Evolutionary conservation across 495 filamentous ascomycete species (phyloP).

Genomic region (Thozetella sp.): DNA sequence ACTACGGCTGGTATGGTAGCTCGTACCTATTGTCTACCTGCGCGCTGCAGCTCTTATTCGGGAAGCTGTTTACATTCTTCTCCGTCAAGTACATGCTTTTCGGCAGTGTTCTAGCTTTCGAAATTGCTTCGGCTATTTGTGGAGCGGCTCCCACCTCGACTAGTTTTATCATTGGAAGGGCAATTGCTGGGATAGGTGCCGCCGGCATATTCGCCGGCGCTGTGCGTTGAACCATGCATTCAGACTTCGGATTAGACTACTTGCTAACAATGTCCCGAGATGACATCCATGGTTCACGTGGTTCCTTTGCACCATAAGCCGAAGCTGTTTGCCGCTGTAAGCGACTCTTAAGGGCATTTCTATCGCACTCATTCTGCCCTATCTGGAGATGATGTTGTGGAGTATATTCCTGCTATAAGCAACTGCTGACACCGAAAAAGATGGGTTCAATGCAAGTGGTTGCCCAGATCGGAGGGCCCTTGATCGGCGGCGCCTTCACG

Average conservation of each 20-base stretch:
- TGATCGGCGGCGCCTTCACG: slow-evolving; percentile 52
- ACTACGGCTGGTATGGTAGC: slow-evolving; percentile 49
- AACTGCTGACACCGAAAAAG: slow-evolving; percentile 28
- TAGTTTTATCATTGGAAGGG: slow-evolving; percentile 47
- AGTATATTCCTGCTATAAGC: no score
- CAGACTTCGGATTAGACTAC: no score
- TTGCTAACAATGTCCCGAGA: no score
- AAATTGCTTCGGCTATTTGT: slow-evolving; percentile 46
- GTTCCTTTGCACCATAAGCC: background rate
- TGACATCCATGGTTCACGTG: background rate
- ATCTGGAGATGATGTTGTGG: no score
- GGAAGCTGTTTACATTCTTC: slow-evolving; percentile 44
- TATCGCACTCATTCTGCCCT: background rate
- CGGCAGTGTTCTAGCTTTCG: slow-evolving; percentile 49
- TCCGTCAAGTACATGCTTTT: slow-evolving; percentile 48
- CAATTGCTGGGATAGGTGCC: slow-evolving; percentile 43
- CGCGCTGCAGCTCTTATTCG: slow-evolving; percentile 42
- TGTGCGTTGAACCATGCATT: no score
- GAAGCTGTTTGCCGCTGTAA: background rate
- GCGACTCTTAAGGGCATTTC: background rate
- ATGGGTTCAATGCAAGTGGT: slow-evolving; percentile 34
- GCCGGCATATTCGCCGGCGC: slow-evolving; percentile 6
- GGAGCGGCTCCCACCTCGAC: slow-evolving; percentile 44
- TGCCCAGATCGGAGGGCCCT: slow-evolving; percentile 24
- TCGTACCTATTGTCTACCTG: slow-evolving; percentile 47